Evolutionary conservation across 2,329 filamentous ascomycete genomes (phyloP), one percentile per base, ranked within the genome.

Genomic region (Verticillium nonalfalfae): DNA sequence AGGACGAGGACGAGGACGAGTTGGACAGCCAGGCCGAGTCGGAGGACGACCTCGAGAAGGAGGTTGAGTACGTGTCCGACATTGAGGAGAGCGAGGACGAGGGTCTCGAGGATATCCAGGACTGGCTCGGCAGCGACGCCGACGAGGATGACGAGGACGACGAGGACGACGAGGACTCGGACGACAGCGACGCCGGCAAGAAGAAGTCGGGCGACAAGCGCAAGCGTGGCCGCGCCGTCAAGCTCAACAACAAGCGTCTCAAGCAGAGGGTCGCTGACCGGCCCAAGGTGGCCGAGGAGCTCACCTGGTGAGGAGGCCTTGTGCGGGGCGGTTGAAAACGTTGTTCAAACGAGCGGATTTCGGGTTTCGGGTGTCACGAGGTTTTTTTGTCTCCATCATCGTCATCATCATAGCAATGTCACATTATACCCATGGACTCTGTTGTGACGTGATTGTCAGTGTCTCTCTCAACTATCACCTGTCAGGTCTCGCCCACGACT

Each of bases 51-150:
- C 83, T 89, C 64, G 86, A 91, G 34, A 90, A 87, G 56, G 85
- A 90, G 63, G 90, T 98, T 56, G 93, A 98, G 79, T 98, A 97
- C 70, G 91, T 98, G 62, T 94, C 90, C 71, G 95, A 97, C 73
- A 78, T 96, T 61, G 93, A 93, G 56, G 92, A 91, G 71, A 90
- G 90, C 66, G 90, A 93, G 63, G 90, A 91, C 61, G 90, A 92
- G 67, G 61, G 61, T 56, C 78, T 91, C 21, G 86, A 84, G 59
- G 90, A 93, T 71, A 85, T 98, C 58, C 91, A 98, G 75, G 94
- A 98, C 71, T 98, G 94, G 94, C 81, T 97, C 58, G 93, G 89
- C 68, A 91, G 87, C 64, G 90, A 86, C 15, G 78, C 77, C 6
- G 83, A 83, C 2, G 80, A 84, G n/a, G 84, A 85, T 2, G 84